Conservation (phyloP, 1,284 basidiomycete species). For the Melampsora occidentalis region DNA sequence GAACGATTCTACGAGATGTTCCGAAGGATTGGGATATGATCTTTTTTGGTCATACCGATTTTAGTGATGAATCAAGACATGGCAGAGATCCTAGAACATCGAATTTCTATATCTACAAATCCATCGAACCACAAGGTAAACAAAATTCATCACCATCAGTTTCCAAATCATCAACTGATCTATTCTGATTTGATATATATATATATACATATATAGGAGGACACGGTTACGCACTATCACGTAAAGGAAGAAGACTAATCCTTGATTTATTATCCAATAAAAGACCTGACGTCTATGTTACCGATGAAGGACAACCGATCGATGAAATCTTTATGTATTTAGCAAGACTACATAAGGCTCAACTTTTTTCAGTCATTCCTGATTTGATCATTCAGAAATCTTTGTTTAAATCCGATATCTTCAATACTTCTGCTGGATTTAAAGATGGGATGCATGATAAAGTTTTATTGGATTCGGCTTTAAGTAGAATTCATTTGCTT, state of each 20-base stretch:
- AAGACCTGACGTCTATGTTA: constrained; percentile 23
- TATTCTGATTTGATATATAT: background rate
- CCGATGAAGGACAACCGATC: constrained; percentile 34
- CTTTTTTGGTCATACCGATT: constrained; percentile 42
- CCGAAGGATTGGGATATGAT: constrained; percentile 41
- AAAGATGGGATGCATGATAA: constrained; percentile 42
- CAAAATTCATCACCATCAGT: background rate
- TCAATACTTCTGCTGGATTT: constrained; percentile 37
- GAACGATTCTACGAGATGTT: constrained; percentile 35
- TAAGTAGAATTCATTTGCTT: constrained; percentile 11
- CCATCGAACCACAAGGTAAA: constrained; percentile 40
- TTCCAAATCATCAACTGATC: background rate
- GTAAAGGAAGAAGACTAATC: constrained; percentile 29
- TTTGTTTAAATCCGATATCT: constrained; percentile 40
- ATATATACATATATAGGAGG: too few relatives aligned
- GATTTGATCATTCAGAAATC: constrained; percentile 36
- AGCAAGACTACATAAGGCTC: constrained; percentile 18
- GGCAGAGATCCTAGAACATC: constrained; percentile 12
- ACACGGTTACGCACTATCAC: constrained; percentile 40
- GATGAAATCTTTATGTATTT: constrained; percentile 41
- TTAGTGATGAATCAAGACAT: constrained; percentile 35
- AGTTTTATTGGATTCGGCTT: constrained; percentile 36
- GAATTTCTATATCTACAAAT: constrained; percentile 40
- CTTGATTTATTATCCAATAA: constrained; percentile 35
- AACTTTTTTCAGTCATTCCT: constrained; percentile 33